A percentile compares a stretch with the other conserved stretches of the same genome.
Conservation (phyloP, 176 grass and related monocot species). For the Miscanthus lutarioriparius region DNA sequence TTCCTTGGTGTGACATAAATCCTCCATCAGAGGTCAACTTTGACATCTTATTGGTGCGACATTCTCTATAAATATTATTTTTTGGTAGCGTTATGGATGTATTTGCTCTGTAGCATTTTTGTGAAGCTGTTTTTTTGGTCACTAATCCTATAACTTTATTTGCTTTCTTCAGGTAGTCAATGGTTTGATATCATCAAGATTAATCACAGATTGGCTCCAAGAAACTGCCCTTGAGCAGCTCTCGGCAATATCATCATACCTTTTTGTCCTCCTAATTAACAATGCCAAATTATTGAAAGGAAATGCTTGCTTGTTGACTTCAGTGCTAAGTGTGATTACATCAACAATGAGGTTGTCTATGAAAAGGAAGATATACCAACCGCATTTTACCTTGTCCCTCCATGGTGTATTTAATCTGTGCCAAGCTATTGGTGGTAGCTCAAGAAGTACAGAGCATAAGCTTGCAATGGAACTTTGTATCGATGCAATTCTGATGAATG, state of each 20-base stretch:
- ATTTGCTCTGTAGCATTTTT: slow-evolving; percentile 6
- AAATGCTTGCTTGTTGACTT: slow-evolving; percentile 58
- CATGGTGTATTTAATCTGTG: slow-evolving; percentile 62
- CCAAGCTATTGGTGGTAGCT: slow-evolving; percentile 53
- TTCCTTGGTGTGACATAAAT: neutral
- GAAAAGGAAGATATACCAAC: slow-evolving; percentile 91
- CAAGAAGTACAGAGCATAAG: slow-evolving; percentile 55
- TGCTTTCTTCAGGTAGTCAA: slow-evolving; percentile 61
- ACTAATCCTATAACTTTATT: slow-evolving; percentile 13
- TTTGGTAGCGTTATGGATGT: neutral
- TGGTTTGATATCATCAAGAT: slow-evolving; percentile 58
- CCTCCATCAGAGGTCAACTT: neutral
- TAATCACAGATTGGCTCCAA: slow-evolving; percentile 78
- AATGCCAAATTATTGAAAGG: slow-evolving; percentile 53
- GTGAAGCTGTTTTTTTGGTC: slow-evolving; percentile 6
- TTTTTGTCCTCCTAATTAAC: slow-evolving; percentile 53
- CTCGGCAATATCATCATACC: slow-evolving; percentile 60
- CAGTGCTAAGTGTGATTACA: slow-evolving; percentile 66
- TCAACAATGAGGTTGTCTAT: slow-evolving; percentile 80
- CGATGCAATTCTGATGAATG: slow-evolving; percentile 74
- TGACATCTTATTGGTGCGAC: slow-evolving; percentile 18
- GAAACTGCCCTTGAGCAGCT: slow-evolving; percentile 78
- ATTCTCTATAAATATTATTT: neutral
- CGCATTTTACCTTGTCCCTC: slow-evolving; percentile 86
- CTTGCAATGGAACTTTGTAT: slow-evolving; percentile 53